Conservation (phyloP, 2,329 filamentous ascomycete genomes). For the Neopestalotiopsis sp. region DNA sequence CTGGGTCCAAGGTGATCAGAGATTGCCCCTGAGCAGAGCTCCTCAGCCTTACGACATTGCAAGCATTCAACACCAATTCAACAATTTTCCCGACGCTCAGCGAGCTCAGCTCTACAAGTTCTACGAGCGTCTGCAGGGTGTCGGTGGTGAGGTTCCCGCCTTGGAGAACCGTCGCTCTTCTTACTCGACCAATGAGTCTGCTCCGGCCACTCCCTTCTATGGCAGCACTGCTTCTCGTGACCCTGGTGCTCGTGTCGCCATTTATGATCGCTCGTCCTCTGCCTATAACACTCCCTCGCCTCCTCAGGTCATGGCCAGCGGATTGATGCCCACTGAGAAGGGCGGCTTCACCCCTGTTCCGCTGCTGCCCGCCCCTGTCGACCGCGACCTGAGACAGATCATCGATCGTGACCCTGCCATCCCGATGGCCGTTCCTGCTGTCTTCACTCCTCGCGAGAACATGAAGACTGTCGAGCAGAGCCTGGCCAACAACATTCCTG, state of each 20-base stretch:
- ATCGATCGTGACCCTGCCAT: conserved; percentile 80
- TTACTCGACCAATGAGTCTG: conserved; percentile 72
- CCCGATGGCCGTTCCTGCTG: conserved; percentile 86
- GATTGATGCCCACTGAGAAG: conserved; percentile 47
- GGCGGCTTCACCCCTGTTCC: conserved; percentile 37
- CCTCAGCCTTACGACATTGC: not conserved
- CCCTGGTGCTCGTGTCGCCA: conserved; percentile 62
- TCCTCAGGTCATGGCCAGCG: conserved; percentile 57
- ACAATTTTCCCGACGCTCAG: conserved; percentile 34
- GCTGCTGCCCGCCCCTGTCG: conserved; percentile 42
- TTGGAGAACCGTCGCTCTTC: conserved; percentile 71
- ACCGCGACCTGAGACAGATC: conserved; percentile 66
- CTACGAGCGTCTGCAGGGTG: conserved; percentile 57
- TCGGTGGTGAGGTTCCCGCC: conserved; percentile 61
- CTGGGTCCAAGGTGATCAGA: not conserved
- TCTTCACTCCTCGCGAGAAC: conserved; percentile 83
- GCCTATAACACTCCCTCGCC: conserved; percentile 72
- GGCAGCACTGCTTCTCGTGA: conserved; percentile 64
- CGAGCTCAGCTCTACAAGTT: conserved; percentile 53
- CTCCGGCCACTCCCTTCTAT: conserved; percentile 70
- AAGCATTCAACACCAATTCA: conserved; percentile 9
- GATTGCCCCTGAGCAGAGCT: not conserved
- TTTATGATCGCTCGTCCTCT: conserved; percentile 59
- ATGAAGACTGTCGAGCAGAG: conserved; percentile 93
- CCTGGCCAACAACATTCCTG: conserved; percentile 86